Base-by-base conservation (phyloP, 2,329 filamentous ascomycete genomes). In the Microascus cirrosus region DNA sequence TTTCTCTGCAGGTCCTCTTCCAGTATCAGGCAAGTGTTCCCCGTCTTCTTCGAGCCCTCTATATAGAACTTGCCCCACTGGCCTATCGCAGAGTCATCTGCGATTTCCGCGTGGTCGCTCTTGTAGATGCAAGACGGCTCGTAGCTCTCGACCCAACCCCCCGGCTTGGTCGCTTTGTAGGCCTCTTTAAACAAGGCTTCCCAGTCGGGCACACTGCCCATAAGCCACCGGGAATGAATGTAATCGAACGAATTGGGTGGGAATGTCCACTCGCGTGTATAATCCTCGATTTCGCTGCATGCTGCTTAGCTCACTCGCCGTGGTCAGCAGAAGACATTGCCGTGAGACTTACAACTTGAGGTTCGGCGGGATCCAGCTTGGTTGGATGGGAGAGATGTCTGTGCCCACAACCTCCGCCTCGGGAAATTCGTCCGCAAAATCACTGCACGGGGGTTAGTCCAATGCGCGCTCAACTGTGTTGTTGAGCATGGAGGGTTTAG, bases 121-220 rank as follows among this genome's bases (percentile, higher is more conserved):
- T 56, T 12, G n/a, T 50, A 18, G 18, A 36, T n/a, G 22, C 15
- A 18, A 20, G 12, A 12, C 5, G 54, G 54, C 28, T 62, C 60
- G 25, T 55, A 28, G 45, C 55, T 61, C 51, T 63, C 55, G 13
- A 61, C 56, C 57, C 57, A 63, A 24, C 61, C 62, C 7, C 62
- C 62, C 1, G 60, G 59, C 51, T 58, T 56, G 52, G 58, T 57
- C 20, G 50, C 50, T n/a, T 52, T 55, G 55, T 57, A 63, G 0
- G 61, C 61, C 35, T 62, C 45, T 5, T 48, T 36, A 53, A 22
- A 54, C 34, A 87, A 69, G 12, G 75, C 69, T 20, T 74, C 71
- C 71, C 83, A 87, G 62, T 83, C 77, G 1, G 72, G 68, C 61
- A 86, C 78, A 53, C 77, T 75, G 20, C 84, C 84, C 2, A 74